Conservation (phyloP, 2,329 filamentous ascomycete genomes). For the Trichophyton rubrum region DNA sequence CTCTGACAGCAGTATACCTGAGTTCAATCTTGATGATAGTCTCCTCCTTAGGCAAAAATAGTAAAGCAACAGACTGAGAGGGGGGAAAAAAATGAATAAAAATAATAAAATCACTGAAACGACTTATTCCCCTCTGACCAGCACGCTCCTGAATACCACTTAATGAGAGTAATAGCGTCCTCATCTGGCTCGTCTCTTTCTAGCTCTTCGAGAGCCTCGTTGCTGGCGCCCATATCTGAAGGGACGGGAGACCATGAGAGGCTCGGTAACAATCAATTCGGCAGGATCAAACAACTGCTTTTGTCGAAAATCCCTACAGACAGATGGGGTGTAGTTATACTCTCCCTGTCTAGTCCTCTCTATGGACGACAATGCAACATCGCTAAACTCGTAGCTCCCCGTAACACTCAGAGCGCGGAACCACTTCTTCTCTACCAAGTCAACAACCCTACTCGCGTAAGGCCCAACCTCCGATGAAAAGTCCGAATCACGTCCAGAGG, state of each 20-base stretch:
- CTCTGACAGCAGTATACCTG: no score
- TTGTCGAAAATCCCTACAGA: background rate
- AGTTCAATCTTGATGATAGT: no score
- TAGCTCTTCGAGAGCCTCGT: background rate
- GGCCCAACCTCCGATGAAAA: background rate
- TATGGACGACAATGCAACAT: background rate
- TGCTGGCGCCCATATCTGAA: background rate
- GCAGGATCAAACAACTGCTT: background rate
- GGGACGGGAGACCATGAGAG: background rate
- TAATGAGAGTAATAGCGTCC: background rate
- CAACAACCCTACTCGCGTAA: background rate
- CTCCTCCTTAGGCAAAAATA: no score
- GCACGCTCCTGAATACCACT: no score
- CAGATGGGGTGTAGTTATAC: background rate
- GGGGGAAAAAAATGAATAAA: no score
- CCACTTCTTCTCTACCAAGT: background rate
- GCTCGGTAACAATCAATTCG: background rate
- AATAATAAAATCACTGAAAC: no score
- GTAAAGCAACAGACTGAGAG: no score
- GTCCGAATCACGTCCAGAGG: background rate
- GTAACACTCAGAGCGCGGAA: background rate
- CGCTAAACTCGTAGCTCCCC: background rate
- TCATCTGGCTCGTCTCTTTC: background rate
- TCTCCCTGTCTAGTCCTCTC: background rate
- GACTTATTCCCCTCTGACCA: no score